Evolutionary conservation across 176 grass and related monocot species (phyloP), one percentile per base, ranked within the genome.

Genomic region (Bothriochloa decipiens): DNA sequence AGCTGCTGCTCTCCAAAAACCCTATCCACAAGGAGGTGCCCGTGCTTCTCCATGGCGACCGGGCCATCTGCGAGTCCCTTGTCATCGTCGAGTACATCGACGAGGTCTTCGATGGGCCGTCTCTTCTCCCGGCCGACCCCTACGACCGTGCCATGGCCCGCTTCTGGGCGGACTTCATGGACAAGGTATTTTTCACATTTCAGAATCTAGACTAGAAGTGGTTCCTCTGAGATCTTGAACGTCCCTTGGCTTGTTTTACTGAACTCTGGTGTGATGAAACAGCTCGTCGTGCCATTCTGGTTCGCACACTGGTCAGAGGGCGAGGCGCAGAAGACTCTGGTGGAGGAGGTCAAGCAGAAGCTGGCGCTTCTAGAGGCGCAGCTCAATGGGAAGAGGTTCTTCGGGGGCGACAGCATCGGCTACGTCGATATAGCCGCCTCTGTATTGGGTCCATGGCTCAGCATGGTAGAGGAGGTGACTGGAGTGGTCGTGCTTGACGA

Each of bases 111-210:
- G 78, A 64, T 2, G 84, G 80, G 8, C 55, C 84, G 11, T 14
- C 80, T 22, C 68, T 86, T 7, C 75, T 85, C 3, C 82, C 87
- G 1, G 6, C 33, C 1, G 75, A 89, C 49, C 72, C 87, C 4
- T 75, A 81, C 22, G 75, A 92, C 40, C 80, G 84, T 2, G 87
- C 87, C 2, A 50, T 73, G 75, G 83, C 63, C 23, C 87, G 62
- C 3, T 92, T 80, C 25, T 89, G 87, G 91, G 67, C 74, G 32
- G 18, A 70, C 41, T 89, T 89, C 61, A 36, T 89, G 3, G 82
- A 89, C 0, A 89, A 84, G 75, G 81, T 87, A 62, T 14, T 17
- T 6, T 42, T 3, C 27, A 9, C 57, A 61, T 23, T 25, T 14
- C 61, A 64, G 60, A 63, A 62, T 25, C 23, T 20, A 35, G 33